phyloP scores from a whole-genome alignment of 192 early-diverging fungal species.

The Coemansia sp. region DNA sequence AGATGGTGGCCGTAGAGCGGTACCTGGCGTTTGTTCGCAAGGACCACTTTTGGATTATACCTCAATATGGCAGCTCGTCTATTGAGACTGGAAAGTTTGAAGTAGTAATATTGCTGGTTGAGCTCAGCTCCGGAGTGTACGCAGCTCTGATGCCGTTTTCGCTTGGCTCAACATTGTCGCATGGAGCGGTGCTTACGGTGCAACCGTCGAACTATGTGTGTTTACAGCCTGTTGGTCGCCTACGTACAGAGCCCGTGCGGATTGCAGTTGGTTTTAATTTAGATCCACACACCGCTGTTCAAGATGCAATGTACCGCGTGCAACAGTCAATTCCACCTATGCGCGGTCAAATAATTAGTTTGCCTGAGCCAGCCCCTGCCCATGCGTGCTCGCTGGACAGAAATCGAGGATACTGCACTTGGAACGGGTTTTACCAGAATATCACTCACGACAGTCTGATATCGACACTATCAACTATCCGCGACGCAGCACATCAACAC shows the following conservation, averaged over 20 bases:
- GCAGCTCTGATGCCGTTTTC: slow-evolving; percentile 33
- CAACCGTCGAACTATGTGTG: neutral
- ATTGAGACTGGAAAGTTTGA: slow-evolving; percentile 16
- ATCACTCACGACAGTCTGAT: slow-evolving; percentile 22
- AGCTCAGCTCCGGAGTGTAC: slow-evolving; percentile 19
- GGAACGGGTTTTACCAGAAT: slow-evolving; percentile 45
- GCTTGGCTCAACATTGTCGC: neutral
- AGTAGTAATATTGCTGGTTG: slow-evolving; percentile 17
- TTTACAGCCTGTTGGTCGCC: neutral
- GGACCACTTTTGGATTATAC: slow-evolving; percentile 37
- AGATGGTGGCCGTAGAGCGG: slow-evolving; percentile 16
- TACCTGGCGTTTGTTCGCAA: slow-evolving; percentile 41
- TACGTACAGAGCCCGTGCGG: slow-evolving; percentile 7
- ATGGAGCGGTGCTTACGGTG: slow-evolving; percentile 10
- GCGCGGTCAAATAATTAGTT: neutral
- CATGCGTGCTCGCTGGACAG: slow-evolving; percentile 8
- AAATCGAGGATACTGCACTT: slow-evolving; percentile 40
- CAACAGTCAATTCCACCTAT: slow-evolving; percentile 12
- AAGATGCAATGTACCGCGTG: slow-evolving; percentile 20
- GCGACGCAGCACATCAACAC: neutral
- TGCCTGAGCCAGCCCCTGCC: neutral
- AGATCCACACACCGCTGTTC: slow-evolving; percentile 24
- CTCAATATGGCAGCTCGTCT: slow-evolving; percentile 2
- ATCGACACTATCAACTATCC: slow-evolving; percentile 13
- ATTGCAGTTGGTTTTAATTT: slow-evolving; percentile 23